Percentiles rank a stretch among this genome's conserved stretches.
phyloP scores from a whole-genome alignment of 139 green algal genomes.

The Chlamydomonas asymmetrica region DNA sequence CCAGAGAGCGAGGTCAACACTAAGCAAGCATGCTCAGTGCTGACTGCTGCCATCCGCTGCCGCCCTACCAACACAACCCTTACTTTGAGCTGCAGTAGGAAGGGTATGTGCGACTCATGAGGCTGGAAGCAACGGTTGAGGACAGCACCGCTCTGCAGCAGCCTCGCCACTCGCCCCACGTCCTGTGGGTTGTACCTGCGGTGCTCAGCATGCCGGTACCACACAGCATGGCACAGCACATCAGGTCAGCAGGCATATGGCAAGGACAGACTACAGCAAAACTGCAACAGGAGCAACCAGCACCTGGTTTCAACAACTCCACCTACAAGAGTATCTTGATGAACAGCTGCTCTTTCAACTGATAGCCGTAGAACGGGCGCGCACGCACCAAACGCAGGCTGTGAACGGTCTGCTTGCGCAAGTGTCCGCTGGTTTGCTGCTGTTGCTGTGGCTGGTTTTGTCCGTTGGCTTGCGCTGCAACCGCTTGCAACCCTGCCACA shows the following conservation, averaged over 20 bases:
- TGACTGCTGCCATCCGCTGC: neutral
- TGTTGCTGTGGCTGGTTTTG: slow-evolving; percentile 13
- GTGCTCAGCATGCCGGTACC: too few relatives aligned
- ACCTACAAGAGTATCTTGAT: slow-evolving; percentile 86
- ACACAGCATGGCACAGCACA: too few relatives aligned
- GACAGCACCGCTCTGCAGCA: slow-evolving; percentile 77
- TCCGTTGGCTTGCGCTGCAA: too few relatives aligned
- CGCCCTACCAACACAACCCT: neutral
- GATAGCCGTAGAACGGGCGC: slow-evolving; percentile 88
- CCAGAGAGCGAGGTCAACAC: too few relatives aligned
- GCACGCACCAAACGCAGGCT: slow-evolving; percentile 75
- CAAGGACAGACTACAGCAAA: neutral
- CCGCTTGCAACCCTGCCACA: too few relatives aligned
- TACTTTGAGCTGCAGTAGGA: slow-evolving; percentile 93
- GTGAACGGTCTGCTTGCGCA: slow-evolving; percentile 67
- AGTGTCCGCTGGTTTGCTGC: slow-evolving; percentile 8
- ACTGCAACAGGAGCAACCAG: neutral
- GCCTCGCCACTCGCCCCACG: slow-evolving; percentile 52
- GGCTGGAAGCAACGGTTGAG: slow-evolving; percentile 78
- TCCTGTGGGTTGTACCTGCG: slow-evolving; percentile 77
- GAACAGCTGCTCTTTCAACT: slow-evolving; percentile 78
- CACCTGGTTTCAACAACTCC: too few relatives aligned
- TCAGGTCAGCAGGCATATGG: neutral
- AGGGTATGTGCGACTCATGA: slow-evolving; percentile 92
- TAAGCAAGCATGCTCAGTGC: too few relatives aligned